Conservation (phyloP, 2,329 filamentous ascomycete species). For the Ceratocystis harringtonii region DNA sequence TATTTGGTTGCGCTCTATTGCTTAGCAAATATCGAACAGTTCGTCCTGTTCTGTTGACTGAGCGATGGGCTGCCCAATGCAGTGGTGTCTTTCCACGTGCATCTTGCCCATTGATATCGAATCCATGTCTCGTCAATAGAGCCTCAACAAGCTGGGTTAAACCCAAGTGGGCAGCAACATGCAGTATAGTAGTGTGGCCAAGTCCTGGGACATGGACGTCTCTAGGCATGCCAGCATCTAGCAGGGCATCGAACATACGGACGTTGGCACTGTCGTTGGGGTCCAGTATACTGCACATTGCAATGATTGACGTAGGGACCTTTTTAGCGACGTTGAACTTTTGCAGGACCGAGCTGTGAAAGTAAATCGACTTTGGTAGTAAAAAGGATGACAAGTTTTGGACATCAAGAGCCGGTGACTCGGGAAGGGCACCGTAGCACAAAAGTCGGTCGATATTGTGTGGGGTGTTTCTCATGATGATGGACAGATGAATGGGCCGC, state of each 20-base stretch:
- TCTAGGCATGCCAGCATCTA: slow-evolving; percentile 8
- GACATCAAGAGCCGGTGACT: neutral
- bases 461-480: slow-evolving; percentile 3
- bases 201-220: slow-evolving; percentile 6
- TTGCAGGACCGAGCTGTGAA: neutral
- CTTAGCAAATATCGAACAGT: slow-evolving; percentile 11
- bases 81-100: slow-evolving; percentile 7
- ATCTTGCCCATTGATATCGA: slow-evolving; percentile 10
- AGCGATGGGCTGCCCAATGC: slow-evolving; percentile 10
- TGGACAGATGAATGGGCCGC: slow-evolving; percentile 11
- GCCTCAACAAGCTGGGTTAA: slow-evolving; percentile 8
- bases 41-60: slow-evolving; percentile 1
- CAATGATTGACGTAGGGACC: slow-evolving; percentile 8
- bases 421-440: neutral
- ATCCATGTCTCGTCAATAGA: slow-evolving; percentile 6
- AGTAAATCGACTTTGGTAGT: slow-evolving; percentile 1
- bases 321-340: neutral
- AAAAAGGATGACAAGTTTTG: neutral
- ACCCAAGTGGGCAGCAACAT: slow-evolving; percentile 7
- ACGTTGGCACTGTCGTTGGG: neutral
- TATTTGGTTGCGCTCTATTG: slow-evolving; percentile 10
- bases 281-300: slow-evolving; percentile 1
- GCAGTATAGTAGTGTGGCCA: slow-evolving; percentile 2
- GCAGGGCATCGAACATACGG: slow-evolving; percentile 2
- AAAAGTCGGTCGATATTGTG: slow-evolving; percentile 9